phyloP scores from a whole-genome alignment of 352 stramenopile species.

The Phytophthora aleatoria region DNA sequence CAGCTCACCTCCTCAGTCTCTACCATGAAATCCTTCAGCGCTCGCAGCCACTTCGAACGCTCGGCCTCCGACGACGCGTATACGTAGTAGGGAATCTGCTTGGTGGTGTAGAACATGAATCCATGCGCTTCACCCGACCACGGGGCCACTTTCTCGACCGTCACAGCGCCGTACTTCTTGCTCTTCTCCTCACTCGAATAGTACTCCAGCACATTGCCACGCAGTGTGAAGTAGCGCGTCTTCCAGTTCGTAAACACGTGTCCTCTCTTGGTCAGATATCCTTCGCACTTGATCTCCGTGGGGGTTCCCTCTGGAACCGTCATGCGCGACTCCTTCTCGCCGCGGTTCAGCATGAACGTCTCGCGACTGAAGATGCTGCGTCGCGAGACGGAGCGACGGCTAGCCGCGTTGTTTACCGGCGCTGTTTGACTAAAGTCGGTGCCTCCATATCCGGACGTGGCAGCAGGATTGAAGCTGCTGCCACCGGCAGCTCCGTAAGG shows the following conservation, averaged over 20 bases:
- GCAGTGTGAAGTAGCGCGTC: constrained; percentile 88
- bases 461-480: constrained; percentile 33
- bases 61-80: constrained; percentile 85
- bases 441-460: constrained; percentile 24
- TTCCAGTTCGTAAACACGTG: constrained; percentile 93
- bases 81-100: constrained; percentile 91
- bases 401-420: constrained; percentile 29
- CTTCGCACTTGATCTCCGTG: constrained; percentile 75
- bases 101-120: constrained; percentile 92
- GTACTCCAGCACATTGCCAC: constrained; percentile 84
- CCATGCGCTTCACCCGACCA: constrained; percentile 87
- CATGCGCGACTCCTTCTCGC: constrained; percentile 66
- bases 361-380: constrained; percentile 79
- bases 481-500: constrained; percentile 22
- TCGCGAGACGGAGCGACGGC: constrained; percentile 59
- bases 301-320: constrained; percentile 61
- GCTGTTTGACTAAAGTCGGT: constrained; percentile 41
- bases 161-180: constrained; percentile 87
- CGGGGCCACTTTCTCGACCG: constrained; percentile 84
- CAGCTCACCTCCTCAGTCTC: constrained; percentile 86
- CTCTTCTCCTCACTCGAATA: constrained; percentile 84
- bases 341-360: constrained; percentile 77
- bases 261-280: constrained; percentile 86
- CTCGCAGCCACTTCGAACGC: constrained; percentile 78
- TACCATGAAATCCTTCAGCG: constrained; percentile 85